Evolutionary conservation across 371 early-diverging fungal species (phyloP), one percentile per base, ranked within the genome.

Genomic region (Circinella umbellata): DNA sequence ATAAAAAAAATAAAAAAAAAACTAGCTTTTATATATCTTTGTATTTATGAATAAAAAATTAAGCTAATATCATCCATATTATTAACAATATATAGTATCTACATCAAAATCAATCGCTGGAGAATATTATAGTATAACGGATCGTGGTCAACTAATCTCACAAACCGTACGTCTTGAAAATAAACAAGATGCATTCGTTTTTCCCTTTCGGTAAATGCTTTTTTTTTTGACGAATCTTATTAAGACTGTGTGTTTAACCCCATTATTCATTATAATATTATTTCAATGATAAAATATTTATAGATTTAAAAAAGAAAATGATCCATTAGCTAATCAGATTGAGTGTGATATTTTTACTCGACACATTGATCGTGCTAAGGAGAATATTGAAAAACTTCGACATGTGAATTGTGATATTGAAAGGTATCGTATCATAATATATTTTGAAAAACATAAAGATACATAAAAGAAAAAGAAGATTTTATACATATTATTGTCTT

Each of bases 311-410:
- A 49, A 68, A 10, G 39, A 73, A 34, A 60, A 72, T 14, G 64
- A 76, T 48, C 61, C 64, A 11, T 6, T 78, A 3, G 73, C 78
- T 15, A 63, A 64, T 14, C 61, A 79, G 34, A 67, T 82, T 14
- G 80, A 82, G 48, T 70, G 73, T 34, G 72, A 76, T 66, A 64
- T 78, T 4, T 82, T 75, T 53, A 61, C 64, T 34, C 69, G 80
- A 46, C 67, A 61, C 0, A 72, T 80, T 4, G 36, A 62, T 11
- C 55, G 63, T 4, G 80, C 82, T 7, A 48, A 70, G n/a, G 35
- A 67, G 11, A 68, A 72, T 13, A 36, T 82, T 3, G 67, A 78
- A 6, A 15, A 66, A n/a, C 65, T 64, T 13, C n/a, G 36, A 53
- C 14, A 64, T 10, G 9, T 51, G 3, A 1, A 51, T 5, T 51